These are phyloP conservation scores for Ensete ventricosum DNA, from an alignment of 176 grass and related monocot species.

Conservation along the genomic window DNA sequence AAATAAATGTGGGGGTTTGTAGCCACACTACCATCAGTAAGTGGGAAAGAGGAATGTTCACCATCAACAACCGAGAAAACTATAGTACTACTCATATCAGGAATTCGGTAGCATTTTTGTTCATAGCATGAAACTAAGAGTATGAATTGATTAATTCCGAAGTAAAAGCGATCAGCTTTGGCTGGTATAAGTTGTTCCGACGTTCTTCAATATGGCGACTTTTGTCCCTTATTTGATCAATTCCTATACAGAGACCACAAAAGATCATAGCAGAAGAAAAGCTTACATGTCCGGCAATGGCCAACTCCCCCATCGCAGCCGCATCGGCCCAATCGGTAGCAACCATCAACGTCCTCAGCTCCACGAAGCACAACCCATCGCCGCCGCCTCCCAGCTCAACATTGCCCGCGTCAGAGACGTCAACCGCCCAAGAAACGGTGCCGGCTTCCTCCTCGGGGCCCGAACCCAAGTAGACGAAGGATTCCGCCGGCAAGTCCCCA, in stretches of 20 bases:
- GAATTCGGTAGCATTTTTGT: not conserved
- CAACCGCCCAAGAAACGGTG: slow-evolving; percentile 63
- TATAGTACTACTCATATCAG: not conserved
- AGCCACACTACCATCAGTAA: not conserved
- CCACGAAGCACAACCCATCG: slow-evolving; percentile 54
- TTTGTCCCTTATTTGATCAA: not conserved
- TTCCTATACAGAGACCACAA: not conserved
- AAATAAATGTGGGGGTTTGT: too few species aligned
- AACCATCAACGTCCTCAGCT: slow-evolving; percentile 85
- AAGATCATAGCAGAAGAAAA: not conserved
- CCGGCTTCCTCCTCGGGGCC: slow-evolving; percentile 13
- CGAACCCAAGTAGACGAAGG: slow-evolving; percentile 75
- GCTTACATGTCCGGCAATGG: slow-evolving; percentile 72
- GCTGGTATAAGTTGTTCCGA: not conserved
- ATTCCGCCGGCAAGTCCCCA: slow-evolving; percentile 20
- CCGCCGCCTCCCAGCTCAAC: slow-evolving; percentile 26
- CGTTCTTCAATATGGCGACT: not conserved
- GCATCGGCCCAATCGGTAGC: slow-evolving; percentile 72
- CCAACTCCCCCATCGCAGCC: slow-evolving; percentile 56
- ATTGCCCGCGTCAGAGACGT: slow-evolving; percentile 26
- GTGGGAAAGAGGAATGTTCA: not conserved
- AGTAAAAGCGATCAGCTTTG: too few species aligned
- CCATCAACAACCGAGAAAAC: not conserved
- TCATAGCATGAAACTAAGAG: not conserved
- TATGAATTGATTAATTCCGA: not conserved